Conservation (phyloP, 164 flowering plant genomes). For the Umbilicus rupestris region DNA sequence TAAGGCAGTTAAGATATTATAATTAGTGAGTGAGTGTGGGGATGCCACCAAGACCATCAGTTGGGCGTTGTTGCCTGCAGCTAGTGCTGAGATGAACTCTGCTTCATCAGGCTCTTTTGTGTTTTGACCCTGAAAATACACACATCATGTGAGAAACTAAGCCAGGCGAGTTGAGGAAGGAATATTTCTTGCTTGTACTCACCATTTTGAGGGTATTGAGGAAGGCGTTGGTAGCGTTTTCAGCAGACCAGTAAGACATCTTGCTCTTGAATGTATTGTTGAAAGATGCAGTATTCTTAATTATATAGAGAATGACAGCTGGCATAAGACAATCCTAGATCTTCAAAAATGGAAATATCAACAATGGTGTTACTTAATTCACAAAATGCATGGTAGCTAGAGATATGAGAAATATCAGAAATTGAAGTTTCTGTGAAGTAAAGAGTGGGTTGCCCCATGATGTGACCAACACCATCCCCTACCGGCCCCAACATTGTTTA, state of each 20-base stretch:
- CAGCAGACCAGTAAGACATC: conserved; percentile 70
- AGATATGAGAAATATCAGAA: background rate
- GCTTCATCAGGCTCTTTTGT: conserved; percentile 54
- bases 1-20: conserved; percentile 38
- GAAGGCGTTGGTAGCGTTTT: conserved; percentile 82
- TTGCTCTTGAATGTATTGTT: background rate
- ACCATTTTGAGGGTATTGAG: conserved; percentile 78
- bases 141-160: conserved; percentile 3
- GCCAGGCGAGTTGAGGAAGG: no score
- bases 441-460: background rate
- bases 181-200: no score
- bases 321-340: background rate
- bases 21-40: conserved; percentile 31
- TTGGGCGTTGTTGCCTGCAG: conserved; percentile 70
- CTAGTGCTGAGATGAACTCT: conserved; percentile 72
- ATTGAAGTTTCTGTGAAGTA: background rate
- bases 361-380: no score
- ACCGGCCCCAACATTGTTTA: background rate
- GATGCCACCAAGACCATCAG: conserved; percentile 44
- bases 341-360: background rate
- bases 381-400: conserved; percentile 5
- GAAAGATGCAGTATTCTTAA: background rate
- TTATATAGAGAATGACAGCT: background rate
- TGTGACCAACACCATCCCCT: conserved; percentile 5
- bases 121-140: conserved; percentile 41